Base-by-base conservation (phyloP, 495 filamentous ascomycete species). In the Penicillium samsonianum region DNA sequence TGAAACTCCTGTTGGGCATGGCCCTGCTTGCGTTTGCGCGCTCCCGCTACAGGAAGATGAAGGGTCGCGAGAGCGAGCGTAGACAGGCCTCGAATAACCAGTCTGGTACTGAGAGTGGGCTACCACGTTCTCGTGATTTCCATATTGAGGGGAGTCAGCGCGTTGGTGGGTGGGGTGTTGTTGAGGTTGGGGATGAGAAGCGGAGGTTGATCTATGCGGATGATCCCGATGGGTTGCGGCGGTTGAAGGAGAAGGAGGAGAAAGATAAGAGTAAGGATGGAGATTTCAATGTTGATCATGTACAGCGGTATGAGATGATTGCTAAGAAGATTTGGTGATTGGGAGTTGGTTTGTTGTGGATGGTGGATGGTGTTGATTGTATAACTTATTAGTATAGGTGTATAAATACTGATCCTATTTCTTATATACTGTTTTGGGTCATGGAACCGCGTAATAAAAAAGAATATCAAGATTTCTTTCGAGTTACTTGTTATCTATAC, bases 311-410 rank as follows among this genome's bases (percentile, higher is more conserved):
- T 78, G 88, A 86, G 63, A 96, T 98, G 94, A 84, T 88, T 65
- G 91, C 89, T 6, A 96, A 96, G 78, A 80, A 92, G 72, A 96
- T 96, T 67, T 96, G 92, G 91, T 95, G 60, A 76, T 62, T 45
- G 31, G 26, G 4, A 19, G 0, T 1, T 31, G 19, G 16, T 23
- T 42, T n/a, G 26, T 41, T 41, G 28, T 31, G n/a, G 17, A 28
- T 46, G 4, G 31, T 35, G 31, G 10, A 2, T 5, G 26, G 17
- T 31, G 10, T 28, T 20, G 4, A 47, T 8, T 17, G 14, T 47
- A 30, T 47, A 30, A 30, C n/a, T 47, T 48, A 20, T 1, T 1
- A 11, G 23, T 28, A 47, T 19, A 20, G 16, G 2, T 48, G 45
- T 48, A 48, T 48, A 31, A 23, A 2, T 23, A 48, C 6, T 48